A percentile compares a stretch with the other conserved stretches of the same genome.
phyloP scores from a whole-genome alignment of 441 rosid genomes.

The Populus hybrid region DNA sequence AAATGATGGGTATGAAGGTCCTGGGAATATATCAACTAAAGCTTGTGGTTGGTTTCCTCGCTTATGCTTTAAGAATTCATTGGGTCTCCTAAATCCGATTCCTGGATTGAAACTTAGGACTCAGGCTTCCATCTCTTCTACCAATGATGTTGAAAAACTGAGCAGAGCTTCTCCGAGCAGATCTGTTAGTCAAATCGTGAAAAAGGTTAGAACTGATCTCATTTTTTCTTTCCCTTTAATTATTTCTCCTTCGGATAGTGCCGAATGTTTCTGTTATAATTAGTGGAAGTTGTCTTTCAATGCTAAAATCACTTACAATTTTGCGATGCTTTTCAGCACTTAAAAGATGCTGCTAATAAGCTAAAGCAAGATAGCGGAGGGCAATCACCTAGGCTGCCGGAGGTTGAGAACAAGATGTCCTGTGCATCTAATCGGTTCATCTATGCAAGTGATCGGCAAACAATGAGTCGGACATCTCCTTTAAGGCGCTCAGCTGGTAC shows the following conservation, averaged over 20 bases:
- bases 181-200: slow-evolving; percentile 40
- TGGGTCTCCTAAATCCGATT: slow-evolving; percentile 54
- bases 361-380: slow-evolving; percentile 33
- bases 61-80: slow-evolving; percentile 61
- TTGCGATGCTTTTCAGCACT: slow-evolving; percentile 35
- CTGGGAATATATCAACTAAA: slow-evolving; percentile 45
- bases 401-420: slow-evolving; percentile 33
- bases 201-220: slow-evolving; percentile 40
- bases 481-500: slow-evolving; percentile 42
- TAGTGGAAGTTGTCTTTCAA: slow-evolving; percentile 2
- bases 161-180: slow-evolving; percentile 41
- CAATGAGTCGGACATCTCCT: slow-evolving; percentile 46
- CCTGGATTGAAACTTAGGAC: slow-evolving; percentile 52
- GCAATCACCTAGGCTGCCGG: slow-evolving; percentile 38
- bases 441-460: slow-evolving; percentile 38
- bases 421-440: slow-evolving; percentile 42
- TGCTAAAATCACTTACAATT: slow-evolving; percentile 1
- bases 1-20: slow-evolving; percentile 32
- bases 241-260: background rate
- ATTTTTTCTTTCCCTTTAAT: background rate
- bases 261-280: slow-evolving; percentile 10
- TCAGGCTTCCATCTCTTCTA: slow-evolving; percentile 31
- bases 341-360: slow-evolving; percentile 40
- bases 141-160: slow-evolving; percentile 29
- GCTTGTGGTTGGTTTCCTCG: slow-evolving; percentile 79